Base-by-base conservation (phyloP, 2,329 filamentous ascomycete genomes). In the Diaporthe ampelina region DNA sequence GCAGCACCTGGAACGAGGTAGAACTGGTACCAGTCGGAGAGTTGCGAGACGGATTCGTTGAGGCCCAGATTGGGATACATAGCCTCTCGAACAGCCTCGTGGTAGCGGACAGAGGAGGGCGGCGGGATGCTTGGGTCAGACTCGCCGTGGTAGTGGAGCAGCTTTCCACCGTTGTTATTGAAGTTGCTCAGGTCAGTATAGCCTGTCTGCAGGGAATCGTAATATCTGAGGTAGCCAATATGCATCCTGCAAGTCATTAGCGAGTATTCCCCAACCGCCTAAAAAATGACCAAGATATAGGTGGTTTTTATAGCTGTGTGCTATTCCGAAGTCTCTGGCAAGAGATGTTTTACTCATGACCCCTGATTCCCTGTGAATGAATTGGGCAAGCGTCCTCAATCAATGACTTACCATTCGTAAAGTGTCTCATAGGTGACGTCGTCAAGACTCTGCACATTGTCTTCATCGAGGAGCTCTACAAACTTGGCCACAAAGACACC, bases 81-180 rank as follows among this genome's bases (percentile, higher is more conserved):
- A 80, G 86, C 82, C 4, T 77, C 78, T 52, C 86, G 85, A 48
- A 91, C 89, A 4, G 87, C 86, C 71, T 91, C 83, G 80, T 84
- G 87, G 83, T 90, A 91, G 78, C 85, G 87, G 0, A 90, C 85
- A 0, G 88, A 90, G 0, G 87, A 89, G 7, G 83, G 88, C 1
- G 89, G 79, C 1, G 89, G 89, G 75, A 91, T 82, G 9, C 83
- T 85, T 19, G 83, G 80, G 79, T 91, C 90, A 0, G 86, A 87
- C 80, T 91, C 88, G 70, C 89, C 89, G 80, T 91, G 89, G 82
- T 86, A 90, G 79, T 91, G 88, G 15, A 91, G 81, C 5, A 91
- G 80, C 80, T 91, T 91, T 69, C 88, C 89, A 32, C 89, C 89
- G 0, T 82, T 77, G 3, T 81, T 73, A 43, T 87, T 81, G 82